Evolutionary conservation across 148 eudicot genomes (phyloP).

Genomic region (Rhododendron williamsianum): DNA sequence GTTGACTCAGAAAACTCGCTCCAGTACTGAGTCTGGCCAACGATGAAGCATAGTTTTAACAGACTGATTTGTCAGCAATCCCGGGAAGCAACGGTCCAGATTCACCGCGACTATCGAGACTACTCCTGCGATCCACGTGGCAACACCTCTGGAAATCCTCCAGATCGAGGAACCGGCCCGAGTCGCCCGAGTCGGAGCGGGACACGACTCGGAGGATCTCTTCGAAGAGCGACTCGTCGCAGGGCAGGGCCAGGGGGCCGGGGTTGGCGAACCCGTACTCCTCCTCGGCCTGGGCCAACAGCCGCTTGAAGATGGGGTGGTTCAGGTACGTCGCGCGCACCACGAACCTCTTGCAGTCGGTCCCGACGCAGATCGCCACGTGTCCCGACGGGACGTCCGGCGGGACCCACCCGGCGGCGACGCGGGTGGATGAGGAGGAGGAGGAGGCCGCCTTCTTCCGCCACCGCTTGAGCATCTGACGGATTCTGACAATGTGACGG

Average conservation of each 20-base stretch:
- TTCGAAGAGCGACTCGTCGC: slow-evolving; percentile 32
- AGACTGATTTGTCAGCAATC: slow-evolving; percentile 15
- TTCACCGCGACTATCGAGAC: slow-evolving; percentile 6
- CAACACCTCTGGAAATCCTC: slow-evolving; percentile 22
- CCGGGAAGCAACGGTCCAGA: slow-evolving; percentile 28
- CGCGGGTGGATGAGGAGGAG: background rate
- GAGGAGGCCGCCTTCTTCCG: slow-evolving; percentile 25
- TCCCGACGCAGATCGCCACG: slow-evolving; percentile 37
- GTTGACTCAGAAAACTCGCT: slow-evolving; percentile 3
- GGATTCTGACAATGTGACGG: slow-evolving; percentile 58
- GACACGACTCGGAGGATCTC: slow-evolving; percentile 27
- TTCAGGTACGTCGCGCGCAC: slow-evolving; percentile 37
- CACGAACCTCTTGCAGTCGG: slow-evolving; percentile 24
- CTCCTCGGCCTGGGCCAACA: slow-evolving; percentile 34
- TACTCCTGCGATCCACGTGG: slow-evolving; percentile 14
- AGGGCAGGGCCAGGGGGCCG: slow-evolving; percentile 35
- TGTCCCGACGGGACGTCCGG: slow-evolving; percentile 49
- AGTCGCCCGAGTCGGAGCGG: slow-evolving; percentile 5
- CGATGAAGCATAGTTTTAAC: background rate
- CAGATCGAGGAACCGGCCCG: slow-evolving; percentile 9
- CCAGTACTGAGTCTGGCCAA: background rate
- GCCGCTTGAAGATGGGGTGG: slow-evolving; percentile 32
- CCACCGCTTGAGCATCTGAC: slow-evolving; percentile 61
- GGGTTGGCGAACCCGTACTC: slow-evolving; percentile 34
- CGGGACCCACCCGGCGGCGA: slow-evolving; percentile 16